Evolutionary conservation across 495 filamentous ascomycete genomes (phyloP), one percentile per base, ranked within the genome.

Genomic region (Aspergillus carlsbadensis): DNA sequence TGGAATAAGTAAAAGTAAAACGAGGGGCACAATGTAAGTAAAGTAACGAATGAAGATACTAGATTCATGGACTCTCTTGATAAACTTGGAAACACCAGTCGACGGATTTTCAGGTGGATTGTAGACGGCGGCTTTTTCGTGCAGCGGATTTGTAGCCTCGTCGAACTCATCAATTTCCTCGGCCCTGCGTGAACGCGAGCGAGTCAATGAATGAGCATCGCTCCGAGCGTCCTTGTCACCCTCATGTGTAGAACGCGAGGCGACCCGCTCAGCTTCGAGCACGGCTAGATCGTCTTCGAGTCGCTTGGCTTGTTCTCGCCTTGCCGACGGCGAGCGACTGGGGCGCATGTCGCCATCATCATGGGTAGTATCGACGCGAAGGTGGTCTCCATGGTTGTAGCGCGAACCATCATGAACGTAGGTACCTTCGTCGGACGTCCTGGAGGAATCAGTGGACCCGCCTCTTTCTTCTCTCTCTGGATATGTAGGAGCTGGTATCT

Each of bases 201-300:
- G 76, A 48, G 70, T 69, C 34, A 85, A 73, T 0, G 79, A 81
- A 26, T 60, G 65, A 6, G 8, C 34, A 39, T 57, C 71, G 24
- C 63, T 77, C 56, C 56, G 70, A 36, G 70, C 69, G 54, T 53
- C 65, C 17, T 77, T 70, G 42, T 70, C 62, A 4, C 70, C 74
- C 29, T 77, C 74, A 43, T 83, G 73, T 14, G 84, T 71, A 15
- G 68, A 82, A 65, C 66, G 74, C 2, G 82, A 85, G 0, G 87
- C 88, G 34, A 89, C 78, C 4, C 86, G 84, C 74, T 98, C 93
- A 6, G 88, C 88, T 48, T 91, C 86, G 29, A 96, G 77, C 50
- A 97, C 76, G 36, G 90, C 85, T 26, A 97, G 70, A 65, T 97
- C 91, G 74, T 98, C 93, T 39, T 89, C 87, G 18, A 96, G 70